phyloP scores from a whole-genome alignment of 2,329 filamentous ascomycete genomes.

The Emergomyces pasteurianus region DNA sequence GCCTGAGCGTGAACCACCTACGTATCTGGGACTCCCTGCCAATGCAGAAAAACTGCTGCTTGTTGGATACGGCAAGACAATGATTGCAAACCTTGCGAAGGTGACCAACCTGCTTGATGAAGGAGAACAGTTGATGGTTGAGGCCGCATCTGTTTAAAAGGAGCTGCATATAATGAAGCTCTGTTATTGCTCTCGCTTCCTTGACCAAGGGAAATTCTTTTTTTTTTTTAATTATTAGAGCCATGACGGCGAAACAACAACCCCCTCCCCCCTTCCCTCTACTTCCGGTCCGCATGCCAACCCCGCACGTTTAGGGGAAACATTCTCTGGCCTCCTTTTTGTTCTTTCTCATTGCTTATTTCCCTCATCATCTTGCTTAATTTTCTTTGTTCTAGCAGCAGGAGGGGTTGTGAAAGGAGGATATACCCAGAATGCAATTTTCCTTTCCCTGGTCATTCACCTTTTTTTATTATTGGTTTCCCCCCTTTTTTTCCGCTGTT shows the following conservation, averaged over 20 bases:
- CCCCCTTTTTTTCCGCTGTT: not conserved
- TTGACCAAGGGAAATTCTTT: not conserved
- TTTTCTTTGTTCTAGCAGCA: constrained; percentile 1
- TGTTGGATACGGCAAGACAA: constrained; percentile 71
- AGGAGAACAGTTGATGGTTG: constrained; percentile 77
- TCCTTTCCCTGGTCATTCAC: not conserved
- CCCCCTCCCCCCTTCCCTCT: no score
- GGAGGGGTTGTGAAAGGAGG: not conserved
- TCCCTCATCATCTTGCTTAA: constrained; percentile 5
- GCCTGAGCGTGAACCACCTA: constrained; percentile 90
- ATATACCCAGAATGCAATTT: constrained; percentile 5
- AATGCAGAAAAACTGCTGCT: constrained; percentile 94
- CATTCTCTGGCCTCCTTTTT: constrained; percentile 7
- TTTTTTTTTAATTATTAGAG: not conserved
- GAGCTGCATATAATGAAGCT: not conserved
- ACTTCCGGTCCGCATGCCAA: not conserved
- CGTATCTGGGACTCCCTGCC: constrained; percentile 82
- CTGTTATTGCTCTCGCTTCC: not conserved
- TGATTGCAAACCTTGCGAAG: constrained; percentile 73
- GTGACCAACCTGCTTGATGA: constrained; percentile 86
- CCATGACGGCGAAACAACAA: not conserved
- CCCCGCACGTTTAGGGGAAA: constrained; percentile 5
- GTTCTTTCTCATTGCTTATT: constrained; percentile 6
- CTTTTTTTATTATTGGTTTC: not conserved
- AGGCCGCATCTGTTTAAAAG: constrained; percentile 29